Evolutionary conservation across 192 early-diverging fungal species (phyloP).

Genomic region (Ambispora gerdemannii): DNA sequence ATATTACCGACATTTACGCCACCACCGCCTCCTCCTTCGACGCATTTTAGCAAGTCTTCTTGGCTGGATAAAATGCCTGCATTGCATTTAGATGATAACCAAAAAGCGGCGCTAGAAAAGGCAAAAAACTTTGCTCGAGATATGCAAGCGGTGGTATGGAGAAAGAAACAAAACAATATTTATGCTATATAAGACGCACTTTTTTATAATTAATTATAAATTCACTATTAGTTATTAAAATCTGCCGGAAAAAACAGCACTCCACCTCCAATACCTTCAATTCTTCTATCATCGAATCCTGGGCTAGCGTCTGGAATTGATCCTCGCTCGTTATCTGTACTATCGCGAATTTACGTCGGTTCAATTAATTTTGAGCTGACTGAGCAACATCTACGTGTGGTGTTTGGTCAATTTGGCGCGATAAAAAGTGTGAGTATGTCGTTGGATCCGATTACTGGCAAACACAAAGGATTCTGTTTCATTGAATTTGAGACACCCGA

Average conservation of each 20-base stretch:
- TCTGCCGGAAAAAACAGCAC: slow-evolving; percentile 21
- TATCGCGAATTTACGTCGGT: slow-evolving; percentile 68
- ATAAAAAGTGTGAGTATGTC: slow-evolving; percentile 78
- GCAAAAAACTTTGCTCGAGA: slow-evolving; percentile 32
- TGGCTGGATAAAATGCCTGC: not conserved
- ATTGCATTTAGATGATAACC: slow-evolving; percentile 29
- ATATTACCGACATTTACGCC: not conserved
- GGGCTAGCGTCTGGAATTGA: slow-evolving; percentile 35
- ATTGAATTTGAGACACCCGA: slow-evolving; percentile 87
- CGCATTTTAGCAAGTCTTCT: not conserved
- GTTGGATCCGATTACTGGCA: slow-evolving; percentile 67
- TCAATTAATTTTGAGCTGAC: slow-evolving; percentile 84
- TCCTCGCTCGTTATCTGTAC: slow-evolving; percentile 34
- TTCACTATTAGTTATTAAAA: slow-evolving; percentile 22
- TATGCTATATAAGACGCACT: not conserved
- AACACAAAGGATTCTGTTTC: slow-evolving; percentile 90
- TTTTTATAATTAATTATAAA: not conserved
- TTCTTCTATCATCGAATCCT: slow-evolving; percentile 31
- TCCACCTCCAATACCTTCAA: slow-evolving; percentile 20
- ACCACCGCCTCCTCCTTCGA: not conserved
- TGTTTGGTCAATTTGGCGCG: slow-evolving; percentile 75
- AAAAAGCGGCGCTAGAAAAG: slow-evolving; percentile 30
- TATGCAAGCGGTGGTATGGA: slow-evolving; percentile 31
- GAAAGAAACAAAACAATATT: not conserved
- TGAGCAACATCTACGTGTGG: slow-evolving; percentile 71